A percentile compares a stretch with the other conserved stretches of the same genome.
phyloP scores from a whole-genome alignment of 2,329 filamentous ascomycete genomes.

The Scorias spongiosa region DNA sequence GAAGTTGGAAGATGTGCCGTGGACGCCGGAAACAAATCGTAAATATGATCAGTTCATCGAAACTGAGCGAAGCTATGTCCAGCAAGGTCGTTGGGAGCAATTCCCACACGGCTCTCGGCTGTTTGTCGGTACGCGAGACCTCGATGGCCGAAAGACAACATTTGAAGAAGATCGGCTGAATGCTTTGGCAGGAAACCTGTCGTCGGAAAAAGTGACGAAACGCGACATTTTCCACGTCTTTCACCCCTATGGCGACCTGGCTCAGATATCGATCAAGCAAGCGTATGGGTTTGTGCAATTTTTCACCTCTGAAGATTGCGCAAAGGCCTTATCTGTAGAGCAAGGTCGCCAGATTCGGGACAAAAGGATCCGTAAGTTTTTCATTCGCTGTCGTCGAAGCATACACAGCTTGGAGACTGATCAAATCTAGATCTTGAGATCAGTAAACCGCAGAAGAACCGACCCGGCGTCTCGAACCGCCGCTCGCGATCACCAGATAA shows the following conservation, averaged over 20 bases:
- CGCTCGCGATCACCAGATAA: conserved; percentile 51
- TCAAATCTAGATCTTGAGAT: conserved; percentile 59
- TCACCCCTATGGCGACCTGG: conserved; percentile 67
- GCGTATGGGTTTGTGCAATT: conserved; percentile 97
- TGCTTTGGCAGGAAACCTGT: conserved; percentile 57
- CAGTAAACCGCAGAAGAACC: conserved; percentile 59
- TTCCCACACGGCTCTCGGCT: conserved; percentile 64
- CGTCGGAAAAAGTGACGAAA: conserved; percentile 85
- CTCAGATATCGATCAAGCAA: conserved; percentile 91
- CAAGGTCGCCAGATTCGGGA: conserved; percentile 72
- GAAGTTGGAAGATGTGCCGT: conserved; percentile 34
- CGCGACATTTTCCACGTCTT: conserved; percentile 88
- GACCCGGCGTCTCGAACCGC: conserved; percentile 14
- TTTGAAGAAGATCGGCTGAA: conserved; percentile 4
- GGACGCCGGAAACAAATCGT: conserved; percentile 44
- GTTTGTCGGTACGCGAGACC: conserved; percentile 52
- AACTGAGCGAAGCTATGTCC: conserved; percentile 60
- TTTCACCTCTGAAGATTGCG: conserved; percentile 58
- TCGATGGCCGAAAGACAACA: conserved; percentile 1
- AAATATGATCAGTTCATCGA: conserved; percentile 58
- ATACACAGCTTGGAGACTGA: neutral
- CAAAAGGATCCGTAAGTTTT: conserved; percentile 74
- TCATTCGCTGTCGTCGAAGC: conserved; percentile 6
- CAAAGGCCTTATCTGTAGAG: conserved; percentile 57
- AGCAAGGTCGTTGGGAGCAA: conserved; percentile 65